Evolutionary conservation across 2,329 filamentous ascomycete genomes (phyloP), one percentile per base, ranked within the genome.

Genomic region (Neofusicoccum sp.): DNA sequence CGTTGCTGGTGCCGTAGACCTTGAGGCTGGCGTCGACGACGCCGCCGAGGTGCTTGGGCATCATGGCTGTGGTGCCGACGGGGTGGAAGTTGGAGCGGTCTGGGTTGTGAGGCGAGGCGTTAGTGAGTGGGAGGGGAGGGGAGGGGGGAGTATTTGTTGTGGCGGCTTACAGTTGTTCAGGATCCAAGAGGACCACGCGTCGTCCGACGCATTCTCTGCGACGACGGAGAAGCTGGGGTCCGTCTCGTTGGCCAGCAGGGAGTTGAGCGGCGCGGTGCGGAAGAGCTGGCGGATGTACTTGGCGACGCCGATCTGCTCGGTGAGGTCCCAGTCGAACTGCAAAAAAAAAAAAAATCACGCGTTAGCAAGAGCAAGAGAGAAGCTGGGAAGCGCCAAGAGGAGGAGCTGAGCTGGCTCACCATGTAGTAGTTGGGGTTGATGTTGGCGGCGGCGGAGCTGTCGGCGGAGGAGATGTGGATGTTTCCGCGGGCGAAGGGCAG

Each of bases 391-490:
- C 11, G 12, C 29, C 29, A 16, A 14, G 45, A 0, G 22, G 22
- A 70, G 3, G 11, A 49, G 6, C 3, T 11, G 11, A 49, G 6
- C 3, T 11, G 12, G 47, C 47, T 49, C 34, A 49, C 47, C 60
- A 75, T 73, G 66, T 80, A 76, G 67, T 78, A 80, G 58, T 76
- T 76, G 6, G 79, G 78, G 62, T 81, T 70, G 66, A 81, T 77
- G 9, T 36, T 58, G 0, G 81, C 79, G 3, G 22, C 29, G 22
- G 37, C 22, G 54, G 44, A 62, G 0, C 72, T 68, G 48, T 78
- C 34, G 37, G 33, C 12, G 62, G n/a, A 28, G 28, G 49, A 6
- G 50, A 77, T 72, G 63, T 76, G 74, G 14, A 77, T 66, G 41
- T 64, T 68, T 45, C 76, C 76, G n/a, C 70, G 70, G 6, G 74